These are phyloP conservation scores for Alternaria longipes DNA, from an alignment of 2,329 filamentous ascomycete genomes.

Conservation along the genomic window DNA sequence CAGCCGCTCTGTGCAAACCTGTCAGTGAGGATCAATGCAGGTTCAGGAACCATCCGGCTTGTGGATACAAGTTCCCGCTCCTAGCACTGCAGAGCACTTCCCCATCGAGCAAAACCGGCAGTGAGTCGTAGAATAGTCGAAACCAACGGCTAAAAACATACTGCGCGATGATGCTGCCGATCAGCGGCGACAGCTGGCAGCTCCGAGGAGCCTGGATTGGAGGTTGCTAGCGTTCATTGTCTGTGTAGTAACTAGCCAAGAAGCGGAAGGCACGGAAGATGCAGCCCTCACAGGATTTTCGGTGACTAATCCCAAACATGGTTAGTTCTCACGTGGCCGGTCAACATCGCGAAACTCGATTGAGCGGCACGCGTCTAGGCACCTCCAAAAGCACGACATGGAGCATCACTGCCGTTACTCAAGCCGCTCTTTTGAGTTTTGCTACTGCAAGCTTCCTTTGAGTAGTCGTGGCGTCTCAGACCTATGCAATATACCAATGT, in stretches of 20 bases:
- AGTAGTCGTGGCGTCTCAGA: neutral
- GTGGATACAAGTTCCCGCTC: constrained; percentile 8
- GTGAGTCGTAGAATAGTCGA: neutral
- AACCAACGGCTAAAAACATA: constrained; percentile 8
- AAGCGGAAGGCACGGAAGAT: constrained; percentile 5
- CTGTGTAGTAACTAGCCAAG: neutral
- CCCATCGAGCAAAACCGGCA: constrained; percentile 2
- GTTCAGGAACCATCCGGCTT: constrained; percentile 5
- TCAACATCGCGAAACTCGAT: constrained; percentile 4
- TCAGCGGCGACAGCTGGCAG: neutral
- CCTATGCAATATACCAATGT: neutral
- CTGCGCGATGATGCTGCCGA: constrained; percentile 3
- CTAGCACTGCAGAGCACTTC: constrained; percentile 6
- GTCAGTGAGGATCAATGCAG: neutral
- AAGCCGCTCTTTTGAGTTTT: neutral
- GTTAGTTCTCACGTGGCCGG: constrained; percentile 8
- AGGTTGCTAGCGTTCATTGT: neutral
- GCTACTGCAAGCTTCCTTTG: constrained; percentile 1
- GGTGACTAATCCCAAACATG: neutral
- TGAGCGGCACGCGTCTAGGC: constrained; percentile 5
- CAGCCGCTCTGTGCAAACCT: neutral
- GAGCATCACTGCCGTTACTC: neutral
- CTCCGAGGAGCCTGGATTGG: neutral
- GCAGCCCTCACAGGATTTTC: constrained; percentile 11
- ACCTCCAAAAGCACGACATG: neutral